Base-by-base conservation (phyloP, 306 rosid genomes). In the Mimosa pudica region DNA sequence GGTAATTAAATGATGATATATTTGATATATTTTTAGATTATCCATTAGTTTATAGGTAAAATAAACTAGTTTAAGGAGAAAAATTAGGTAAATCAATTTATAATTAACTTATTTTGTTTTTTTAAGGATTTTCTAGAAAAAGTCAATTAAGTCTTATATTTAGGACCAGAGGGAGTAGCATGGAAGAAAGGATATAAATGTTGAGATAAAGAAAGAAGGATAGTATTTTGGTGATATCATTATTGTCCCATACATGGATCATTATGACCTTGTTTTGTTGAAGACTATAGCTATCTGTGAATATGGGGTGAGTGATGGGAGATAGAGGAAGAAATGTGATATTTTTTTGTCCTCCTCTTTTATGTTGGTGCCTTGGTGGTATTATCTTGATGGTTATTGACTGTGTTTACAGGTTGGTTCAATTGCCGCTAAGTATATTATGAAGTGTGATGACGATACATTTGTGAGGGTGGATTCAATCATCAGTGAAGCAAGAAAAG, bases 371-470 rank as follows among this genome's bases (percentile, higher is more conserved):
- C n/a, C n/a, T 74, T 58, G 73, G 71, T 85, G 16, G n/a, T 33
- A 35, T 65, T 72, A 46, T 58, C 30, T 67, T 65, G 55, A 70
- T 63, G 35, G 30, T 75, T 58, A 62, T 70, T 57, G 71, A 41
- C 52, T 51, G 57, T 73, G 72, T 76, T 85, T 71, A 77, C 92
- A 95, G 99, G 79, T 86, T 85, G 89, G 83, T 47, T 60, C 91
- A 0, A 80, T 87, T 64, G 88, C 83, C 84, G 96, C 98, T 32
- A 90, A 88, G 85, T 77, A 93, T 89, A 88, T 91, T 77, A 93
- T 95, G 97, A 95, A 93, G 88, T 90, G 99, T 54, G 98, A 95
- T 60, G 99, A 95, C 70, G 99, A 93, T 85, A 95, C 98, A 38
- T 95, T 95, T 93, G 93, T 95, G 4, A 84, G 98, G 82, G 94